A percentile compares a stretch with the other conserved stretches of the same genome.
phyloP scores from a whole-genome alignment of 176 grass and related monocot genomes.

The Metroxylon sagu region DNA sequence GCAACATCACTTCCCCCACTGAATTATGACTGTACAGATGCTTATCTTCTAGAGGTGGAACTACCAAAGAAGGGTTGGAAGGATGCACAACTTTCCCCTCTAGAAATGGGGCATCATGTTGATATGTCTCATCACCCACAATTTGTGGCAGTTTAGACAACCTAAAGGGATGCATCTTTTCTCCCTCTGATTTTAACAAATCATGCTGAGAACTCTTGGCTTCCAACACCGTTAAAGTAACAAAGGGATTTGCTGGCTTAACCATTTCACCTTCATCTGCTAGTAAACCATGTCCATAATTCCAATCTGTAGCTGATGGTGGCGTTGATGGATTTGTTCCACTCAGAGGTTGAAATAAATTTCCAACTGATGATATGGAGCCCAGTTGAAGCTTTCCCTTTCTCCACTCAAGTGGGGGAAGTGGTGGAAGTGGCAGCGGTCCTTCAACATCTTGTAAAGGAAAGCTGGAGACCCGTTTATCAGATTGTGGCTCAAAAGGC shows the following conservation, averaged over 20 bases:
- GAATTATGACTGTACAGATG: constrained; percentile 7
- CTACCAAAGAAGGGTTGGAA: not conserved
- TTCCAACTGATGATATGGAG: constrained; percentile 12
- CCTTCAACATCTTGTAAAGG: constrained; percentile 41
- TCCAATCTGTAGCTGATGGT: constrained; percentile 10
- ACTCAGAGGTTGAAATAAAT: constrained; percentile 21
- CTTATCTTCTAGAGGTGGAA: constrained; percentile 25
- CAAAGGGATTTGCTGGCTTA: constrained; percentile 12
- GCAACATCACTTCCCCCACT: not conserved
- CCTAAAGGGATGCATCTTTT: constrained; percentile 14
- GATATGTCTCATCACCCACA: constrained; percentile 10
- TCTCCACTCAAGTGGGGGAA: constrained; percentile 95
- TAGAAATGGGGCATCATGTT: constrained; percentile 4
- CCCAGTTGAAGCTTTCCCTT: constrained; percentile 41
- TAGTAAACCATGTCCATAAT: not conserved
- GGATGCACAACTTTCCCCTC: constrained; percentile 15
- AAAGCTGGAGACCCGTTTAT: constrained; percentile 18
- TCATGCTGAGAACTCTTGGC: not conserved
- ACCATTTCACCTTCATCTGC: constrained; percentile 6
- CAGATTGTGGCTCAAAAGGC: constrained; percentile 4
- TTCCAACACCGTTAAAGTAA: constrained; percentile 8
- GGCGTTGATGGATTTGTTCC: constrained; percentile 15
- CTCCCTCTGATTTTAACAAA: constrained; percentile 18
- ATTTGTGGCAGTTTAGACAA: constrained; percentile 5
- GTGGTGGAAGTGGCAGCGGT: constrained; percentile 40